Evolutionary conservation across 75 land plant genomes (phyloP).

Genomic region (Azolla pinnata): DNA sequence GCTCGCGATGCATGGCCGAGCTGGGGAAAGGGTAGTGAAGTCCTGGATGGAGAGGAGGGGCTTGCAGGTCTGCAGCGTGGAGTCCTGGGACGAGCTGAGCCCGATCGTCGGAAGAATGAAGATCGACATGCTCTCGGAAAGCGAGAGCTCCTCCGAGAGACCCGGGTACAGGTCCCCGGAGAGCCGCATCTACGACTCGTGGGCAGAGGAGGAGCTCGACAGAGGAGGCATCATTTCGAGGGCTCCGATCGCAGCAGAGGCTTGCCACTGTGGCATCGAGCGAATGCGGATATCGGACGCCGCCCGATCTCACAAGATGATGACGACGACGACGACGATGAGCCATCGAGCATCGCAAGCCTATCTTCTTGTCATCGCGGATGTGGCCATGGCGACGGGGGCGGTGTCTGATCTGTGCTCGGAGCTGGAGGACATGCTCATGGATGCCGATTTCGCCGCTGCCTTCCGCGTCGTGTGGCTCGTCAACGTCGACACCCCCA

Average conservation of each 20-base stretch:
- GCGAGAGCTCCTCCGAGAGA: constrained; percentile 7
- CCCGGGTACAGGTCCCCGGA: constrained; percentile 9
- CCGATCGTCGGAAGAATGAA: constrained; percentile 21
- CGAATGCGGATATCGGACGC: background rate
- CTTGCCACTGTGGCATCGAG: background rate
- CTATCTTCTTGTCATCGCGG: constrained; percentile 26
- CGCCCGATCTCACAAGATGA: background rate
- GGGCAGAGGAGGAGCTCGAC: constrained; percentile 11
- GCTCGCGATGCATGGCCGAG: constrained; percentile 42
- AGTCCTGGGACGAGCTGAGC: constrained; percentile 17
- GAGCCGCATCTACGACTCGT: constrained; percentile 6
- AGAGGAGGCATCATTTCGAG: background rate
- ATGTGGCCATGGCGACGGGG: constrained; percentile 22
- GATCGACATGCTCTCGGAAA: constrained; percentile 12
- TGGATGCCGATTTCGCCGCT: background rate
- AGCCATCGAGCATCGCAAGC: background rate
- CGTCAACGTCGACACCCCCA: constrained; percentile 18
- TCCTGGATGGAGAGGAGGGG: constrained; percentile 44
- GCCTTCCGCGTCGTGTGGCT: constrained; percentile 49
- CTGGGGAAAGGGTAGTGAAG: constrained; percentile 22
- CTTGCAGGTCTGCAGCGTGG: constrained; percentile 30
- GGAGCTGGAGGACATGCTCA: constrained; percentile 12
- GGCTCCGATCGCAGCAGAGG: background rate
- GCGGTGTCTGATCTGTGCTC: constrained; percentile 11
- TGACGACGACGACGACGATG: background rate